phyloP scores from a whole-genome alignment of 441 rosid genomes.

The Macaranga tanarius region DNA sequence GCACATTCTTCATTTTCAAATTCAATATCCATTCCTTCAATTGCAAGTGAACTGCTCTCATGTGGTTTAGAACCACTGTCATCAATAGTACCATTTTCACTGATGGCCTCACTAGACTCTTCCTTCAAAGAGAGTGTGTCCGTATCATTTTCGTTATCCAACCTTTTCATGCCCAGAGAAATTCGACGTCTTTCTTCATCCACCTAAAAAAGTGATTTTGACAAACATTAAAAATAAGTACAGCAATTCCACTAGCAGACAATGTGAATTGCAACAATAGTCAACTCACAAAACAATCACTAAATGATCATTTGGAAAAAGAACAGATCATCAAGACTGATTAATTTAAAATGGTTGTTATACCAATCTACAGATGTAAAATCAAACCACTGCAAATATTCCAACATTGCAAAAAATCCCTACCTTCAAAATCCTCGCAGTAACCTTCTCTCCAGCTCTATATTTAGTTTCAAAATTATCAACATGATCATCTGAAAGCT shows the following conservation, averaged over 20 bases:
- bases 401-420: not conserved
- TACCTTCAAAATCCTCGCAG: constrained; percentile 86
- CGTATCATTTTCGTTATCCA: constrained; percentile 40
- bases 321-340: not conserved
- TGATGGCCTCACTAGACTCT: constrained; percentile 43
- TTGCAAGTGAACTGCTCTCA: constrained; percentile 30
- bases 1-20: constrained; percentile 42
- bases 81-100: constrained; percentile 39
- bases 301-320: not conserved
- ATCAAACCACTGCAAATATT: not conserved
- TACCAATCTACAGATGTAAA: not conserved
- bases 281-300: not conserved
- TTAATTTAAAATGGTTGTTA: not conserved
- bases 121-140: constrained; percentile 36
- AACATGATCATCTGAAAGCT: constrained; percentile 65
- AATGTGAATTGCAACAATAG: not conserved
- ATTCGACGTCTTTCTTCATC: constrained; percentile 79
- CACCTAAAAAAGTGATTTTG: constrained; percentile 46
- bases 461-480: constrained; percentile 57
- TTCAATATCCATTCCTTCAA: constrained; percentile 35
- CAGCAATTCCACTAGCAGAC: not conserved
- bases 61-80: constrained; percentile 30
- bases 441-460: constrained; percentile 76
- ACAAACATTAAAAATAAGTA: constrained; percentile 23
- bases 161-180: constrained; percentile 86